Base-by-base conservation (phyloP, 306 rosid genomes). In the Lupinus albus region DNA sequence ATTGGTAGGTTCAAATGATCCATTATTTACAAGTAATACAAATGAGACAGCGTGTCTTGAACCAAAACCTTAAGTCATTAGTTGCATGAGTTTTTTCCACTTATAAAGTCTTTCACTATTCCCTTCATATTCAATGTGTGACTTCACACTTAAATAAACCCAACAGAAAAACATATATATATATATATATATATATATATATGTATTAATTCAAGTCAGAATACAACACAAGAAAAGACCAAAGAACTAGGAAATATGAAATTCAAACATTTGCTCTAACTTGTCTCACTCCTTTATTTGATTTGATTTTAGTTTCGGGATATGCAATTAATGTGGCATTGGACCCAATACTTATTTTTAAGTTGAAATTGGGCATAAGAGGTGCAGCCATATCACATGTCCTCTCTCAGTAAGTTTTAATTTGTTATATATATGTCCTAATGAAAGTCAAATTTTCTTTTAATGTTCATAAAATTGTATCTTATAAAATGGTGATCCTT, bases 331-430 rank as follows among this genome's bases (percentile, higher is more conserved):
- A 92, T 69, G 78, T 89, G 32, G 67, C 70, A 16, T 81, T 92
- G 79, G 98, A 87, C 28, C 98, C 98, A 3, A 39, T 92, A 46
- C 75, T 92, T 33, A 92, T 92, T 48, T 92, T 92, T 62, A 70
- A 33, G 18, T 75, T 82, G 65, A 75, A 76, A 47, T 7, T 89
- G 78, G 98, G 98, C 35, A 69, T 92, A 59, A 77, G 73, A 54
- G 98, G 98, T 68, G 98, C 98, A 67, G 98, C 98, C 60, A 70
- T 92, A 16, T 80, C 98, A n/a, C 98, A 92, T 69, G 98, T 89
- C 76, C 20, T 89, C 48, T 84, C 98, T 7, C 98, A 92, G 98
- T 92, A 78, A 89, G 98, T 76, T 3, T 20, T 46, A 44, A 7
- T 30, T 50, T 41, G 18, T 21, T 32, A 16, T 32, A 16, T 32